phyloP scores from a whole-genome alignment of 345 rosid genomes.

The Eucalyptus cloeziana region DNA sequence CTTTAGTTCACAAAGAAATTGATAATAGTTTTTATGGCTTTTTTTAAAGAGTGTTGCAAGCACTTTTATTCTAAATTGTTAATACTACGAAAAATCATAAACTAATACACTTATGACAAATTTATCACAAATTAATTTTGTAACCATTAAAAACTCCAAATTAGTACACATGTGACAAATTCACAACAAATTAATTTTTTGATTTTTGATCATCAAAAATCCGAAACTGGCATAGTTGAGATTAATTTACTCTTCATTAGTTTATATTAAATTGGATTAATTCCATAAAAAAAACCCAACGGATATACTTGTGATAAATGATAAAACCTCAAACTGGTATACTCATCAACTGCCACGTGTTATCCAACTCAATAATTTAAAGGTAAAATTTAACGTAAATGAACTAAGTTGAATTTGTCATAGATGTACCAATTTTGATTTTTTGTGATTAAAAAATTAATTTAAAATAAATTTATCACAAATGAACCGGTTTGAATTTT shows the following conservation, averaged over 20 bases:
- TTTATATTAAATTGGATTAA: accelerated
- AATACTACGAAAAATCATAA: too few relatives aligned
- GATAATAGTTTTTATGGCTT: neutral
- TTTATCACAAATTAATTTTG: accelerated
- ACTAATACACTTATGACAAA: accelerated
- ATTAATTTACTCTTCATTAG: too few relatives aligned
- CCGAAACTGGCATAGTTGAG: accelerated
- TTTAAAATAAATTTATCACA: too few relatives aligned
- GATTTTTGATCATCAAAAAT: too few relatives aligned
- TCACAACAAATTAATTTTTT: too few relatives aligned
- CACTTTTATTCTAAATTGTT: neutral
- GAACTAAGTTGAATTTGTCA: accelerated
- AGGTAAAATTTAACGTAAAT: accelerated
- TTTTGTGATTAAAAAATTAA: too few relatives aligned
- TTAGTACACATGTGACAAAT: too few relatives aligned
- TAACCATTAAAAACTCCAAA: too few relatives aligned
- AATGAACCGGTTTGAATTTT: accelerated
- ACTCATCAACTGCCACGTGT: accelerated
- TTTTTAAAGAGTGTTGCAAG: neutral
- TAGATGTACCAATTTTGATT: accelerated
- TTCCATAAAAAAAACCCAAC: too few relatives aligned
- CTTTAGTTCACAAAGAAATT: neutral
- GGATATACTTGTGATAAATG: too few relatives aligned
- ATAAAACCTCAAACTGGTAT: too few relatives aligned
- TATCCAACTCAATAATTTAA: accelerated